Percentiles rank a stretch among this genome's conserved stretches.
These are phyloP conservation scores for Sonneratia alba DNA, from an alignment of 345 rosid species.

Conservation along the genomic window DNA sequence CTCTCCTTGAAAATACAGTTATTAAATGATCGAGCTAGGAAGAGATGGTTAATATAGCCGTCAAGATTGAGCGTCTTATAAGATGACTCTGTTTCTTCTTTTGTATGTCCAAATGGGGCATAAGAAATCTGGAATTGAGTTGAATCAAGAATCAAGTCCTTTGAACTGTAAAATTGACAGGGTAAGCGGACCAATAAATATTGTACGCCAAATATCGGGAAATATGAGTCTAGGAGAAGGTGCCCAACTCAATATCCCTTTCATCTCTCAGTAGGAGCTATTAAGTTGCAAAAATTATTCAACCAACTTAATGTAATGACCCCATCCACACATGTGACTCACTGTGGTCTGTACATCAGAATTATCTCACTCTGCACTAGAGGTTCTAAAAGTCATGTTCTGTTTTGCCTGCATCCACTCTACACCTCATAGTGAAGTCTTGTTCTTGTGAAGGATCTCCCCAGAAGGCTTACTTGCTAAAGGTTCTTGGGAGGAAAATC, in stretches of 20 bases:
- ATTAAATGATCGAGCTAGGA: neutral
- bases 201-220: neutral
- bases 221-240: neutral
- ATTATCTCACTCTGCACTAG: neutral
- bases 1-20: neutral
- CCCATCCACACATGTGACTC: neutral
- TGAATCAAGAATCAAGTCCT: neutral
- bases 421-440: too few species aligned
- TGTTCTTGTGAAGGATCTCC: neutral
- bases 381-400: neutral
- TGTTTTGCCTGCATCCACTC: neutral
- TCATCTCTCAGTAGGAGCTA: neutral
- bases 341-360: neutral
- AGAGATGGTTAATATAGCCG: neutral
- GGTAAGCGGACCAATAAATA: neutral
- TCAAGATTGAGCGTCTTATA: neutral
- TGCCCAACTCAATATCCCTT: neutral
- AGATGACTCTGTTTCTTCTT: too few species aligned
- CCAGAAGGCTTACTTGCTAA: neutral
- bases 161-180: neutral
- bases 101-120: neutral
- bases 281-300: neutral
- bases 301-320: neutral
- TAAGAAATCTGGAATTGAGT: neutral
- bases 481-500: neutral